These are phyloP conservation scores for Blastocystis sp. DNA, from an alignment of 352 stramenopile genomes.

Conservation along the genomic window DNA sequence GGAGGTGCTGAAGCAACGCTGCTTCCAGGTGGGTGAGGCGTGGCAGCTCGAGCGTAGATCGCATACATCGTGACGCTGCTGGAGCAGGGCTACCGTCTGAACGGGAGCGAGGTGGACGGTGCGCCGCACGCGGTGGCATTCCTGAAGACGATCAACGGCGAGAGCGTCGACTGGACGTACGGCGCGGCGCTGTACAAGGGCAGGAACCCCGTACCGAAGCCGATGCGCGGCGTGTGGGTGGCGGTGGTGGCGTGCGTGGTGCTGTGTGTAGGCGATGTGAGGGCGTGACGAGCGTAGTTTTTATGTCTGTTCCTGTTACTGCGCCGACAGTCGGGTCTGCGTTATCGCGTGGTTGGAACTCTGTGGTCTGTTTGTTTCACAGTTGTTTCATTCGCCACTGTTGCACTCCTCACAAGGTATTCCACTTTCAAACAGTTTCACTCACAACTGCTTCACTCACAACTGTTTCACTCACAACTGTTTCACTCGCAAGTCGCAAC, in stretches of 20 bases:
- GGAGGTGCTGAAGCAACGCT: conserved; percentile 49
- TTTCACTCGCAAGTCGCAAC: no score
- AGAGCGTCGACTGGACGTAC: conserved; percentile 65
- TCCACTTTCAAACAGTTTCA: no score
- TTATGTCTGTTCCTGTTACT: conserved; percentile 15
- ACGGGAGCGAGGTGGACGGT: not conserved
- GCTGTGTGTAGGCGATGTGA: not conserved
- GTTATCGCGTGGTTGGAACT: not conserved
- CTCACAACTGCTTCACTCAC: no score
- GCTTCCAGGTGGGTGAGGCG: conserved; percentile 48
- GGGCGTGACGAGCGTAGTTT: not conserved
- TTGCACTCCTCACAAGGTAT: not conserved
- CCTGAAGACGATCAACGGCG: conserved; percentile 42
- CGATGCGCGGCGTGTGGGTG: not conserved
- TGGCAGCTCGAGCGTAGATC: not conserved
- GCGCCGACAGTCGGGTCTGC: not conserved
- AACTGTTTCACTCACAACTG: no score
- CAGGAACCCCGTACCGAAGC: conserved; percentile 28
- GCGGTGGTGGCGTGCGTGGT: not conserved
- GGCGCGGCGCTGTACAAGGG: conserved; percentile 43
- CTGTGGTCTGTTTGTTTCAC: not conserved
- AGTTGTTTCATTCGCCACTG: not conserved
- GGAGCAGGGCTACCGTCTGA: conserved; percentile 47
- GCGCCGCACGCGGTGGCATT: conserved; percentile 1
- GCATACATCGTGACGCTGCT: conserved; percentile 47